Base-by-base conservation (phyloP, 192 early-diverging fungal species). In the Entophlyctis helioformis region DNA sequence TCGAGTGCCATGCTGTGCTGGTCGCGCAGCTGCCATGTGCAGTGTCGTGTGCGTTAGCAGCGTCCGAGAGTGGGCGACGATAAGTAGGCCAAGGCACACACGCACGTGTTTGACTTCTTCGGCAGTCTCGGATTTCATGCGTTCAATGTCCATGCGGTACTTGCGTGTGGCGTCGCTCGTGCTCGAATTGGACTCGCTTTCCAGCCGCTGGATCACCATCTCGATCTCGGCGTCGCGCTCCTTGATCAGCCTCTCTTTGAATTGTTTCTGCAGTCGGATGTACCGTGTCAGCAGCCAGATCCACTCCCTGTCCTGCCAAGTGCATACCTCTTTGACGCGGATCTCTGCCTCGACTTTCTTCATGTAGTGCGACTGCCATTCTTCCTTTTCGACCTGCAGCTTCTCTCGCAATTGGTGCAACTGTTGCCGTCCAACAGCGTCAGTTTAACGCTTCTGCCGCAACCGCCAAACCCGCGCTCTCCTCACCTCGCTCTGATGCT, bases 181-280 rank as follows among this genome's bases (percentile, higher is more conserved):
- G 20, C 41, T 63, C 2, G 59, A 71, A 50, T 46, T 60, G 2
- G 71, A 68, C 44, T 77, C 74, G 34, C 50, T 53, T 42, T 77
- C 74, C 12, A 77, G 37, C 34, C 71, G 61, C 52, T 72, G 59
- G 9, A 77, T 60, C 3, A 77, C 59, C 59, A 71, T 54, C 44
- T 77, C 74, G 16, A 77, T 62, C 48, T 77, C 74, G 15, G 63
- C 65, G 50, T 77, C 74, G 3, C 74, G 47, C 44, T 77, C 67
- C 31, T 56, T 31, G n/a, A 77, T 44, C 12, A 75, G 54, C 53
- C 52, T 57, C 42, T 74, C 74, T 42, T 69, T 68, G 54, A 77
- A 63, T 36, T 29, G 37, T 64, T 74, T 71, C 62, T 73, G 39
- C 13, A 19, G 25, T 53, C 33, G 29, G 4, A 8, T 11, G 11